Base-by-base conservation (phyloP, 371 early-diverging fungal species). In the Amoeboaphelidium occidentale region DNA sequence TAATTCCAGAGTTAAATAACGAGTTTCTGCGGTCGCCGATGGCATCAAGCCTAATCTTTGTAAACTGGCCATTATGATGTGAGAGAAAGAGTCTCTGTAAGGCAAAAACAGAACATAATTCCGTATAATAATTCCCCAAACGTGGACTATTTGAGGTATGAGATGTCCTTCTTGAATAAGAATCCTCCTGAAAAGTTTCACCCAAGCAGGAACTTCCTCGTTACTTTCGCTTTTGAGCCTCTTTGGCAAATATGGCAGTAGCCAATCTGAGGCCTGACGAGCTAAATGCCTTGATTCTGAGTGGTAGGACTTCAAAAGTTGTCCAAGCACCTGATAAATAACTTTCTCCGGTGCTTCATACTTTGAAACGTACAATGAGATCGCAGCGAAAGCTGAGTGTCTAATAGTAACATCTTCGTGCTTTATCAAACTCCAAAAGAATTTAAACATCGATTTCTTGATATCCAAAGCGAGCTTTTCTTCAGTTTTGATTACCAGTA, bases 311-410 rank as follows among this genome's bases (percentile, higher is more conserved):
- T 80, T 68, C 13, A 94, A 62, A n/a, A 94, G 59, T 2, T 87
- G 79, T 23, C 77, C 81, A 55, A 81, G 91, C 23, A 86, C 79
- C 52, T 89, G 88, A 39, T 75, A 74, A 3, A 85, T 77, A 47
- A 94, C 83, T 61, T 89, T 92, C 48, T 75, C 64, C 4, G 94
- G 90, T 2, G 90, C 85, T 28, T 90, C 88, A 55, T 76, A 92
- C 0, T 84, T 82, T 10, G 82, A 75, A 48, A 93, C 82, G 56
- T 91, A 91, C 24, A 80, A 71, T 1, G 90, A 78, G 46, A 91
- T 72, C 23, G 90, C 58, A 3, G 89, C 91, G 58, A 89, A 91
- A 1, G 96, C 84, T 0, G 94, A 79, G 52, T 92, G 88, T 53
- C 90, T 92, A 59, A 82, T 77, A 14, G 84, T 87, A 4, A 85